Evolutionary conservation across 768 basidiomycete genomes (phyloP), one percentile per base, ranked within the genome.

Genomic region (Leccinum subgranulosum): DNA sequence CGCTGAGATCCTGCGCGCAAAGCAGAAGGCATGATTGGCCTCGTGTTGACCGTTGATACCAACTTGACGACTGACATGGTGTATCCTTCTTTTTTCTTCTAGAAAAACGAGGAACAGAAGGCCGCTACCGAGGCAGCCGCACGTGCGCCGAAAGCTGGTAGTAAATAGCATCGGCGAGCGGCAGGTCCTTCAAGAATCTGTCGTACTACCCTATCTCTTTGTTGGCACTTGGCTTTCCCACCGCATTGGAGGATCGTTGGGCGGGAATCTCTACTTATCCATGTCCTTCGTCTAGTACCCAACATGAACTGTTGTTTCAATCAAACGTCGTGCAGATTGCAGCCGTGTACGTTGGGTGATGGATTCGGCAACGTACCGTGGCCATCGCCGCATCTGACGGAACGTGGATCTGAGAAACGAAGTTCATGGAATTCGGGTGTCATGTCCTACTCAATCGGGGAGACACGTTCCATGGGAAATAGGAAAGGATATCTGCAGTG

Each of bases 1-100:
- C 71, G 89, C 90, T 45, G 86, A 86, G 64, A 81, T 82, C 47
- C 70, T 92, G 58, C 81, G 86, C 56, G 83, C 84, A 59, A 92
- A 92, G 70, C 90, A 92, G 71, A 89, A 87, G 86, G 90, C 85
- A 74, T 43, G 77, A 15, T 23, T 43, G 43, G 39, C 51, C 61
- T 60, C 54, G 49, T 55, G 60, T 29, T 51, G 23, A 27, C 49
- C 36, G 51, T 48, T 28, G 21, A 48, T 51, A 21, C n/a, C 15
- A 48, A 31, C 36, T 2, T 12, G 33, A 51, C 50, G 31, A 25
- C 60, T 57, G 53, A 69, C 56, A 41, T 34, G 47, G 56, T 15
- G 25, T 41, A 41, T 41, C n/a, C 15, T 46, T 29, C 53, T 34
- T 28, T 41, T 50, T 51, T 41, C 47, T 31, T 52, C 36, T 61